Percentiles rank a stretch among this genome's conserved stretches.
These are phyloP conservation scores for Fusarium palustre DNA, from an alignment of 2,329 filamentous ascomycete genomes.

Conservation along the genomic window DNA sequence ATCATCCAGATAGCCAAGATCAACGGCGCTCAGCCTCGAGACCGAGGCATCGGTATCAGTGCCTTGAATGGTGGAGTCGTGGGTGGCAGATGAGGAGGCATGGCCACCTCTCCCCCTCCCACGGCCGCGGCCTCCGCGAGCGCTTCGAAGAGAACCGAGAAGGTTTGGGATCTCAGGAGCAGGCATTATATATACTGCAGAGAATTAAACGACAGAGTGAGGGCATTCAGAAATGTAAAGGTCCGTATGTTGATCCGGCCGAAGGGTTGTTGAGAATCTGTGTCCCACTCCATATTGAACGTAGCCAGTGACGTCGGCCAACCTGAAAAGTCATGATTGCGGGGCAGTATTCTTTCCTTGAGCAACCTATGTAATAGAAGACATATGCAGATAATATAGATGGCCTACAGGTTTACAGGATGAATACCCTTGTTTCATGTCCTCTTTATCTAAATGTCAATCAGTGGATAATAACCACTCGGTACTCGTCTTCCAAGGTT, in stretches of 20 bases:
- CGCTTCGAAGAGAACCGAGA: slow-evolving; percentile 60
- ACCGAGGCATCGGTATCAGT: slow-evolving; percentile 94
- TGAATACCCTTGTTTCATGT: background rate
- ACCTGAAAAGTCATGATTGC: slow-evolving; percentile 27
- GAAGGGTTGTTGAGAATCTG: slow-evolving; percentile 2
- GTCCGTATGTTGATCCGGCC: slow-evolving; percentile 15
- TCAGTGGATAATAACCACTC: background rate
- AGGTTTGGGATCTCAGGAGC: slow-evolving; percentile 84
- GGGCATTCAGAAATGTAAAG: slow-evolving; percentile 8
- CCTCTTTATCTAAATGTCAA: background rate
- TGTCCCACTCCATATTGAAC: slow-evolving; percentile 3
- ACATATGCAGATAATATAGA: background rate
- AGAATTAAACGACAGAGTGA: background rate
- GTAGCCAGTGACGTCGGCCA: slow-evolving; percentile 28
- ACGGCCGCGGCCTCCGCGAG: slow-evolving; percentile 54
- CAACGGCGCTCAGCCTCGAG: slow-evolving; percentile 88
- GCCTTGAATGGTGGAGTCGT: slow-evolving; percentile 83
- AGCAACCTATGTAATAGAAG: background rate
- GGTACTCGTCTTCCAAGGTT: background rate
- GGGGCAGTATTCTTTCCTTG: slow-evolving; percentile 11
- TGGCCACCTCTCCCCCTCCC: slow-evolving; percentile 52
- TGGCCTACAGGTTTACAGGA: background rate
- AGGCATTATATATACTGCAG: slow-evolving; percentile 64
- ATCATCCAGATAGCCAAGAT: slow-evolving; percentile 86
- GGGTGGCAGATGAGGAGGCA: slow-evolving; percentile 54